phyloP scores from a whole-genome alignment of 2,329 filamentous ascomycete genomes.

The Coniochaeta prunicola region DNA sequence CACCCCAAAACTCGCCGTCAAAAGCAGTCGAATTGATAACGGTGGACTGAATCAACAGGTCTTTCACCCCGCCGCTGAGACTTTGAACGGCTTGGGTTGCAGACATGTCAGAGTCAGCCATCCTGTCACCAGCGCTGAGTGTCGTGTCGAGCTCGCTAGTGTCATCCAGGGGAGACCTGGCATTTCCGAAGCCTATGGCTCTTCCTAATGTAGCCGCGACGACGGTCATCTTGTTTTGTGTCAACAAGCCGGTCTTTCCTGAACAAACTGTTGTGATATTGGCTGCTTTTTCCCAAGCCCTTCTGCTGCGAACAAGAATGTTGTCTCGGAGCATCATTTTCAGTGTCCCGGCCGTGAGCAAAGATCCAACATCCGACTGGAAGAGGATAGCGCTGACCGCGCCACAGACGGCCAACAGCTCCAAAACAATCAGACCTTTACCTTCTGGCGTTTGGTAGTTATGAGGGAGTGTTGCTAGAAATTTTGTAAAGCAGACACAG shows the following conservation, averaged over 20 bases:
- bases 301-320: constrained; percentile 61
- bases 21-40: constrained; percentile 47
- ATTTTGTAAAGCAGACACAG: no score
- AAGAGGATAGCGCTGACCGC: no score
- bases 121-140: constrained; percentile 13
- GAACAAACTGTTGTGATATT: constrained; percentile 72
- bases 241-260: constrained; percentile 72
- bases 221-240: constrained; percentile 70
- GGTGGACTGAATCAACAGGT: constrained; percentile 19
- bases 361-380: constrained; percentile 60
- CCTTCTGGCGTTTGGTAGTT: no score
- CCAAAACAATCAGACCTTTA: no score
- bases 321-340: constrained; percentile 66
- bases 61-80: constrained; percentile 14
- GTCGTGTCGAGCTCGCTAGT: constrained; percentile 1
- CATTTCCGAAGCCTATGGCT: constrained; percentile 23
- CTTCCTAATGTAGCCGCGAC: constrained; percentile 62
- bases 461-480: no score
- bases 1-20: constrained; percentile 32
- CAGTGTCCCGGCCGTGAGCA: constrained; percentile 62
- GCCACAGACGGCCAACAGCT: no score
- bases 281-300: constrained; percentile 67
- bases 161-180: constrained; percentile 17
- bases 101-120: no score
- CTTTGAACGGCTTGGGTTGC: constrained; percentile 18